Conservation (phyloP, 2,329 filamentous ascomycete genomes). For the Trichoderma oligosporum region DNA sequence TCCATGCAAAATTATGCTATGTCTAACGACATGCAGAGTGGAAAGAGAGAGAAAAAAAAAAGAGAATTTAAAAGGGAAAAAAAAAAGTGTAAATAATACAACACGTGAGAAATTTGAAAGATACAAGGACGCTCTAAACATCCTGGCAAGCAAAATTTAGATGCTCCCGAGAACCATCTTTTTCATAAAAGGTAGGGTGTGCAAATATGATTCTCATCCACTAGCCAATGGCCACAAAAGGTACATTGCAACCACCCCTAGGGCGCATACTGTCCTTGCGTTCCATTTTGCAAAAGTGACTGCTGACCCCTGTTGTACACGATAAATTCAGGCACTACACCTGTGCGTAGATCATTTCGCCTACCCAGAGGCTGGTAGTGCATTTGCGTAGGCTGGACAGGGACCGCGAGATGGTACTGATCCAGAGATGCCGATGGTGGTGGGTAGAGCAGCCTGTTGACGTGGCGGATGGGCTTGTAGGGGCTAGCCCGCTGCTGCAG, state of each 20-base stretch:
- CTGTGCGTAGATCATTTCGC: conserved; percentile 62
- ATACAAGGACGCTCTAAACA: conserved; percentile 11
- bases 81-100: conserved; percentile 9
- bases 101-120: no score
- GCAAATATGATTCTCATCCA: conserved; percentile 9
- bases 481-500: conserved; percentile 85
- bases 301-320: conserved; percentile 33
- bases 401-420: conserved; percentile 59
- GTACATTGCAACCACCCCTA: conserved; percentile 31
- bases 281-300: conserved; percentile 26
- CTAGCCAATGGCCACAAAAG: conserved; percentile 16
- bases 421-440: conserved; percentile 77
- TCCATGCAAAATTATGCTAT: conserved; percentile 30
- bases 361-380: conserved; percentile 77
- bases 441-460: conserved; percentile 87
- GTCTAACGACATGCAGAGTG: conserved; percentile 16
- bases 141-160: neutral
- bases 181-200: neutral
- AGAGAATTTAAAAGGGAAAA: conserved; percentile 18
- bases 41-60: conserved; percentile 11
- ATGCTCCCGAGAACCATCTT: neutral
- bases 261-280: conserved; percentile 35
- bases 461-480: conserved; percentile 83
- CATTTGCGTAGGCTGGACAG: conserved; percentile 67
- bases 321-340: conserved; percentile 64